A percentile compares a stretch with the other conserved stretches of the same genome.
These are phyloP conservation scores for Skeletonema costatum DNA, from an alignment of 108 stramenopile species.

Conservation along the genomic window DNA sequence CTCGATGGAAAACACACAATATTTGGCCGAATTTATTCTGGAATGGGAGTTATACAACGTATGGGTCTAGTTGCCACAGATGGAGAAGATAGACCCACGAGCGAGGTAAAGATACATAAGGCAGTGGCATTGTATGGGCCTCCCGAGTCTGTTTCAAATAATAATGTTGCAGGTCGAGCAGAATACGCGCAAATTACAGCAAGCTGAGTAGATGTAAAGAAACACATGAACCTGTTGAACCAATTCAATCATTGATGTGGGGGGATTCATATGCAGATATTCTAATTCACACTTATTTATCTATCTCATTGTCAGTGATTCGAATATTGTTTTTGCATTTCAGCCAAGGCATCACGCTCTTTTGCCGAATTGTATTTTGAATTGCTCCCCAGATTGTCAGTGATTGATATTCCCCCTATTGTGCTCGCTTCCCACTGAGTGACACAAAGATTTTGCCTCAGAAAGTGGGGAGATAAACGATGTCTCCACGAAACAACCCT, in stretches of 20 bases:
- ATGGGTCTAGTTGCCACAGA: slow-evolving; percentile 94
- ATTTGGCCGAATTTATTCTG: slow-evolving; percentile 88
- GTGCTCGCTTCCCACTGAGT: background rate
- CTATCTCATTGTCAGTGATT: background rate
- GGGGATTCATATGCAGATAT: background rate
- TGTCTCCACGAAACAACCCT: background rate
- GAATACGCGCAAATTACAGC: slow-evolving; percentile 1
- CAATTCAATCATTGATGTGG: background rate
- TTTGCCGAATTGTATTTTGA: background rate
- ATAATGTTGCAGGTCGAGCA: background rate
- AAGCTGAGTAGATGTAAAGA: background rate
- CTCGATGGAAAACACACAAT: slow-evolving; percentile 91
- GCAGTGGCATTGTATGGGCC: slow-evolving; percentile 38
- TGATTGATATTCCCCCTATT: background rate
- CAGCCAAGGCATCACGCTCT: background rate
- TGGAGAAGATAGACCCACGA: slow-evolving; percentile 80
- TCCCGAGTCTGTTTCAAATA: slow-evolving; percentile 8
- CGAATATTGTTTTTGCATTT: background rate
- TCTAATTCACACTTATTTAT: background rate
- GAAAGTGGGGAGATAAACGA: background rate
- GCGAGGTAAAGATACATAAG: slow-evolving; percentile 61
- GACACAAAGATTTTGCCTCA: background rate
- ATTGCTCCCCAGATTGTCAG: background rate
- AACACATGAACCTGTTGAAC: background rate
- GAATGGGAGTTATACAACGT: slow-evolving; percentile 88